These are phyloP conservation scores for Colletotrichum sp. DNA, from an alignment of 2,329 filamentous ascomycete species.

Conservation along the genomic window DNA sequence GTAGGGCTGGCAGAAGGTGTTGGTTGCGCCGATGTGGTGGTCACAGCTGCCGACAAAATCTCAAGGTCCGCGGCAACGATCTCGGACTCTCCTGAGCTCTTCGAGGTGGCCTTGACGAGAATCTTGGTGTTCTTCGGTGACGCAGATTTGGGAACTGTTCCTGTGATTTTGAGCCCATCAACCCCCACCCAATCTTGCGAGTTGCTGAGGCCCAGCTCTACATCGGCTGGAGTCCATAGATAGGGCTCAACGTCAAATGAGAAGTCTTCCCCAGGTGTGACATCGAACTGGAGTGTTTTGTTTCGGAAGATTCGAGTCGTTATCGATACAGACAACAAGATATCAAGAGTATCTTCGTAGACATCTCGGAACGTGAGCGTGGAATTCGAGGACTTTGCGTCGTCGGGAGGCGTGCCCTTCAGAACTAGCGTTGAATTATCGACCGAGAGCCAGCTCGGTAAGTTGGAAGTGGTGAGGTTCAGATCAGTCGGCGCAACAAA, in stretches of 20 bases:
- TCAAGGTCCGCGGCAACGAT: constrained; percentile 40
- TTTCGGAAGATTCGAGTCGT: constrained; percentile 43
- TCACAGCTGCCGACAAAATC: constrained; percentile 32
- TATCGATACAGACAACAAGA: constrained; percentile 49
- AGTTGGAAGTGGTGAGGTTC: constrained; percentile 50
- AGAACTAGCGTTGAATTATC: constrained; percentile 66
- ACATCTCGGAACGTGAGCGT: constrained; percentile 64
- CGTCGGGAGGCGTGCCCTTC: constrained; percentile 66
- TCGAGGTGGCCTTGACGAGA: constrained; percentile 34
- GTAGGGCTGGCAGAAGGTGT: constrained; percentile 26
- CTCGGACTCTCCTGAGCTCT: constrained; percentile 35
- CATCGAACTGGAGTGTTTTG: constrained; percentile 41
- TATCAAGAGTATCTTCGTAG: constrained; percentile 62
- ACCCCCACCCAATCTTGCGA: constrained; percentile 47
- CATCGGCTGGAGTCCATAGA: constrained; percentile 41
- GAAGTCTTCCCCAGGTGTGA: constrained; percentile 44
- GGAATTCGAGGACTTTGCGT: constrained; percentile 64
- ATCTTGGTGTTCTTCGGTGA: constrained; percentile 27
- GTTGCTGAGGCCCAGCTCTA: constrained; percentile 40
- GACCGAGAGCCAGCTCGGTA: constrained; percentile 74
- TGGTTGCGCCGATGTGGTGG: constrained; percentile 24
- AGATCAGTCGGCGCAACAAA: constrained; percentile 55
- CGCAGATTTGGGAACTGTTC: constrained; percentile 41
- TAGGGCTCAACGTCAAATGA: constrained; percentile 46
- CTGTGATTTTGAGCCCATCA: constrained; percentile 41